Evolutionary conservation across 2,329 filamentous ascomycete species (phyloP), one percentile per base, ranked within the genome.

Genomic region (Cercospora beticola): DNA sequence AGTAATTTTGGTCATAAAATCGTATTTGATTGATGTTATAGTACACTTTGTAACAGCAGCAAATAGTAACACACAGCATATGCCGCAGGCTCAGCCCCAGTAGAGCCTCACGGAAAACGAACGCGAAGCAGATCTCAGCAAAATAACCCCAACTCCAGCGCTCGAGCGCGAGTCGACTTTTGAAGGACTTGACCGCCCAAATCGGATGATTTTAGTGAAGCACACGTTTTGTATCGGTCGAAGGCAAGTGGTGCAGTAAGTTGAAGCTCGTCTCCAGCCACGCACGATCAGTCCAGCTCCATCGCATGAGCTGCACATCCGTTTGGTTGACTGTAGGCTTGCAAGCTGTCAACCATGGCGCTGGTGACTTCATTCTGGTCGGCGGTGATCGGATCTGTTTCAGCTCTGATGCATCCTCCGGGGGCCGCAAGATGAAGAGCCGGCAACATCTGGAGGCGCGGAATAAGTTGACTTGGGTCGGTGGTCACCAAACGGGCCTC

Each of bases 401-500:
- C 75, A 8, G 77, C 77, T 26, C 69, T 64, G 62, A 78, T 71
- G 62, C 72, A 70, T 2, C 77, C 77, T 33, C 76, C 77, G 3
- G 77, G 77, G 36, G 77, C 77, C 28, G 77, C 77, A 23, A 78
- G 73, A 52, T 78, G 72, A 18, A 78, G 70, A 28, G 76, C 77
- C 18, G 77, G 77, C 40, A 78, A 69, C 74, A 78, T 75, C 61
- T 75, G 70, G 36, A 80, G 74, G 52, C 77, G 74, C 28, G 77
- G 72, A 40, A 79, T 70, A 31, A 80, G 72, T 58, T 79, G 73
- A 18, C 68, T 68, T 21, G 75, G 68, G n/a, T 80, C 75, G 26
- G 72, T 75, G 3, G 78, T 80, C 23, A 84, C 79, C 28, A 83
- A 79, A 61, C 82, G 79, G 65, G 81, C 82, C 77, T 83, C 82